phyloP scores from a whole-genome alignment of 495 filamentous ascomycete genomes.

The Endocarpon pusillum region DNA sequence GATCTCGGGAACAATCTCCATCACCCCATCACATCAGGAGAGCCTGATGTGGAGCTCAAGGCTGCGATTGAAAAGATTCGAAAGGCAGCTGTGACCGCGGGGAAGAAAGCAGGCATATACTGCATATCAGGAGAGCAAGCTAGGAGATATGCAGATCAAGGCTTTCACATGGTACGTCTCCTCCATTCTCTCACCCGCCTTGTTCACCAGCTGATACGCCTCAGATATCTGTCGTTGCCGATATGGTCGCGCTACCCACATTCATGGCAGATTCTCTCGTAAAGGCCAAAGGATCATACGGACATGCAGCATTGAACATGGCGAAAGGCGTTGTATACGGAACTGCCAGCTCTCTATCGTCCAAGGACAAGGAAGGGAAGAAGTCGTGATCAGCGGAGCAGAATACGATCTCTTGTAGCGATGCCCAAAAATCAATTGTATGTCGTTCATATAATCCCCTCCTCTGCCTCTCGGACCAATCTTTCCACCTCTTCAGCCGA shows the following conservation, averaged over 20 bases:
- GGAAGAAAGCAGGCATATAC: conserved; percentile 59
- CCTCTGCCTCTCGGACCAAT: no score
- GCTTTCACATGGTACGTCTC: conserved; percentile 53
- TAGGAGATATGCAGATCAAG: conserved; percentile 42
- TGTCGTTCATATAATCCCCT: no score
- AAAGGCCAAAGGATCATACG: conserved; percentile 15
- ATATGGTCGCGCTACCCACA: conserved; percentile 33
- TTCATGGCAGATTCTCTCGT: conserved; percentile 21
- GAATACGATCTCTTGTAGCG: no score
- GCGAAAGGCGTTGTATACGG: neutral
- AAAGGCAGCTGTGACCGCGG: conserved; percentile 39
- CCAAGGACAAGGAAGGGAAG: no score
- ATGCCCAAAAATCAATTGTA: no score
- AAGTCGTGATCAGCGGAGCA: no score
- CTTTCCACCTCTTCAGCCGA: conserved; percentile 51
- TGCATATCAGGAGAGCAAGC: conserved; percentile 47
- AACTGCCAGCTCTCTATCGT: no score
- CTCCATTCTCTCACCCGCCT: neutral
- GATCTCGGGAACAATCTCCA: conserved; percentile 51
- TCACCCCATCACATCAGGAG: conserved; percentile 44
- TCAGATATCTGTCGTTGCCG: conserved; percentile 31
- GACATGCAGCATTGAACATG: conserved; percentile 19
- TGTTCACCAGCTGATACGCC: neutral
- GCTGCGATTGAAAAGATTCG: conserved; percentile 45
- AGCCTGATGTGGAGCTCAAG: conserved; percentile 45